phyloP scores from a whole-genome alignment of 139 green algal genomes.

The Zygnema circumcarinatum region DNA sequence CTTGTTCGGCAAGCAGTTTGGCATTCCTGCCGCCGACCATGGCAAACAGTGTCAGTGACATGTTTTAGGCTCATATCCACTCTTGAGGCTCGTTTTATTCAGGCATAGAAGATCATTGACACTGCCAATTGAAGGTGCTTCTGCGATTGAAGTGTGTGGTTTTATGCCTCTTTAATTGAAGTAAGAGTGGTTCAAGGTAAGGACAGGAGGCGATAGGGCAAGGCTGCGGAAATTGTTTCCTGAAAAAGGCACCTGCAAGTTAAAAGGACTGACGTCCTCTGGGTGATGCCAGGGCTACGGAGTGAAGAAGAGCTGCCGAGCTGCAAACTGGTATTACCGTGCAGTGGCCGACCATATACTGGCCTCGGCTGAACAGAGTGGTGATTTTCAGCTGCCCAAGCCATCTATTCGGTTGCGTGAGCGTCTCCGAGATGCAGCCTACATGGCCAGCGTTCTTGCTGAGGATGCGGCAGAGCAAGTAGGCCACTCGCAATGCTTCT shows the following conservation, averaged over 20 bases:
- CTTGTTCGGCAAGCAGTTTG: conserved; percentile 3
- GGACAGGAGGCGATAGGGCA: too few relatives aligned
- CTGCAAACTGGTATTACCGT: conserved; percentile 10
- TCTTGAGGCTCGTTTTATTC: background rate
- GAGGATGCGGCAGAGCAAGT: conserved; percentile 31
- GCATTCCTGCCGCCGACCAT: background rate
- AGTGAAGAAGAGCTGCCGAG: conserved; percentile 26
- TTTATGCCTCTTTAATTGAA: too few relatives aligned
- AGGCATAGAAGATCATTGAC: too few relatives aligned
- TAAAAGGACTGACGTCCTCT: too few relatives aligned
- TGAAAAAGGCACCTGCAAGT: too few relatives aligned
- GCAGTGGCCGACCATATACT: background rate
- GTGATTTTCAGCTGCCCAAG: conserved; percentile 28
- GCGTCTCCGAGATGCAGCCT: conserved; percentile 24
- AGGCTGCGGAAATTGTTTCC: too few relatives aligned
- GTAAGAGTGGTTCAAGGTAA: too few relatives aligned
- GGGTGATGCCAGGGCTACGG: background rate
- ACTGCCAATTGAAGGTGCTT: too few relatives aligned
- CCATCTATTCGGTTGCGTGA: conserved; percentile 28
- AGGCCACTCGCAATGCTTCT: background rate
- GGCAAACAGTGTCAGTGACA: background rate
- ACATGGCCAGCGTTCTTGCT: background rate
- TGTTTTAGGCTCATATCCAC: background rate
- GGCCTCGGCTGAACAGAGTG: background rate
- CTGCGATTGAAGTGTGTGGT: too few relatives aligned